Base-by-base conservation (phyloP, 2,329 filamentous ascomycete species). In the Ceratocystis albifundus region DNA sequence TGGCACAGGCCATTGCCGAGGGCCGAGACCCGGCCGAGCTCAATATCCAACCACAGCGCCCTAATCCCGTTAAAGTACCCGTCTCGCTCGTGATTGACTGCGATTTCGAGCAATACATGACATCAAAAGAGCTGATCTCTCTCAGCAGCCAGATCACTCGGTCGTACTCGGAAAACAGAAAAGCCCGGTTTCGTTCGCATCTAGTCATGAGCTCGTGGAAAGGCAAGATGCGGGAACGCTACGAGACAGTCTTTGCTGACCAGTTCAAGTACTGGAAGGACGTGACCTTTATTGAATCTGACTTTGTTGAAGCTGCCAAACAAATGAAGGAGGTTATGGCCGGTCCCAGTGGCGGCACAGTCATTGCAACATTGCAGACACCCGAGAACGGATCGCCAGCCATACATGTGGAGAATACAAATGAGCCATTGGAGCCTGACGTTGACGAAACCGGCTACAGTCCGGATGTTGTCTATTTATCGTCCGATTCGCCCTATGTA, bases 61-160 rank as follows among this genome's bases (percentile, higher is more conserved):
- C 69, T 71, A 69, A 66, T 69, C 72, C 76, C 55, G 77, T 80
- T 62, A 82, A 85, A 66, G 81, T 95, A 0, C 91, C 92, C 1
- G 78, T 97, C 25, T 84, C 89, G 0, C 78, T 99, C 70, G 80
- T 99, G 68, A 78, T 99, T 69, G 94, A 99, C 77, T 97, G 93
- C 76, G 86, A 89, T 70, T 99, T 95, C 74, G 92, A 99, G 74
- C 80, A 88, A 53, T 83, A 92, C 72, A 99, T 99, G 94, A 81
- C 81, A 63, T 88, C 93, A 46, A 88, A 88, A 71, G 94, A 99
- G 76, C 80, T 89, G 36, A 86, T 92, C 66, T 96, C 90, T 3
- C 81, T 99, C 12, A 84, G 84, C 0, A 84, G 86, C 67, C 94
- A 99, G 75, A 80, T 99, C 69, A 96, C 90, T 7, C 81, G 94